These are phyloP conservation scores for Tetracladium setigerum DNA, from an alignment of 495 filamentous ascomycete species.

Conservation along the genomic window DNA sequence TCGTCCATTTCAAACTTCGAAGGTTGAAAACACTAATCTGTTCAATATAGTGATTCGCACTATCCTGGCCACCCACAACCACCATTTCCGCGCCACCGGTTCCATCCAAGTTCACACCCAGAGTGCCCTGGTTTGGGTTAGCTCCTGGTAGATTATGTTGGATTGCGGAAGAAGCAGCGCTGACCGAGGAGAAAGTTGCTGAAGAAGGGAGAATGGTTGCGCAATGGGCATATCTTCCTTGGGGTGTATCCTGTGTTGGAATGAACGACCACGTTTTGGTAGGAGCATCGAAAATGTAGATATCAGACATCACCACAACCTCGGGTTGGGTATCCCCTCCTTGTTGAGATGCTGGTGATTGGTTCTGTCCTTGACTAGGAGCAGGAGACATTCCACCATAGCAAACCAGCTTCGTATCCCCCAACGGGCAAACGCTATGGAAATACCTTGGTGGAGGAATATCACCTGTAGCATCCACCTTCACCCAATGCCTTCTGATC, in stretches of 20 bases:
- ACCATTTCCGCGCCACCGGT: slow-evolving; percentile 95
- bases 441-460: slow-evolving; percentile 90
- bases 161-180: slow-evolving; percentile 74
- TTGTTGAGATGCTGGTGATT: slow-evolving; percentile 36
- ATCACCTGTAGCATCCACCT: slow-evolving; percentile 75
- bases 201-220: slow-evolving; percentile 87
- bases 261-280: slow-evolving; percentile 81
- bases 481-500: slow-evolving; percentile 85
- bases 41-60: slow-evolving; percentile 96
- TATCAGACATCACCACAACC: slow-evolving; percentile 95
- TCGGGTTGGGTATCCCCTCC: slow-evolving; percentile 70
- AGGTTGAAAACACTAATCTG: slow-evolving; percentile 98
- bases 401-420: slow-evolving; percentile 92
- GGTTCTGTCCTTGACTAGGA: slow-evolving; percentile 28
- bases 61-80: slow-evolving; percentile 92
- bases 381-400: slow-evolving; percentile 97
- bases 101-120: slow-evolving; percentile 84
- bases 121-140: slow-evolving; percentile 73
- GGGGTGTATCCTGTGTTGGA: slow-evolving; percentile 67
- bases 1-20: slow-evolving; percentile 92
- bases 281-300: slow-evolving; percentile 90
- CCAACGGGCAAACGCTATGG: slow-evolving; percentile 86
- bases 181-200: slow-evolving; percentile 74
- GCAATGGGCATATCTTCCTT: slow-evolving; percentile 95
- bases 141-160: slow-evolving; percentile 77